These are phyloP conservation scores for Limtongozyma cylindracea DNA, from an alignment of 805 yeast species.

Conservation along the genomic window DNA sequence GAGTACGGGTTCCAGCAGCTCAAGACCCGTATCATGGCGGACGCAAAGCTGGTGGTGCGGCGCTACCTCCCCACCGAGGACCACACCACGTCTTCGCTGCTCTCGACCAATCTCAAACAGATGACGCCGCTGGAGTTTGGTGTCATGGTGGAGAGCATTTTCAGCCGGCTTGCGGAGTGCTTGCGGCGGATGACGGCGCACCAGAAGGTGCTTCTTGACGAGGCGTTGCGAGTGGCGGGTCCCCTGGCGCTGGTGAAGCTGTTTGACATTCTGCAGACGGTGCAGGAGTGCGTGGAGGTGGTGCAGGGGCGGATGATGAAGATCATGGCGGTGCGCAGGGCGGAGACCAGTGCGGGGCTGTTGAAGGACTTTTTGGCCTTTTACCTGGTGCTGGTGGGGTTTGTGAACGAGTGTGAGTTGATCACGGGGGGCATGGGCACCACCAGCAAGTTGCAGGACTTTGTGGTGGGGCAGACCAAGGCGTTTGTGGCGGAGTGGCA, in stretches of 20 bases:
- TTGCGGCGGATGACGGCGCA: slow-evolving; percentile 51
- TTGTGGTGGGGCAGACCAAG: no score
- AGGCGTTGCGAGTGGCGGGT: no score
- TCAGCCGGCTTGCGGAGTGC: slow-evolving; percentile 41
- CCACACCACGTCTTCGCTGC: no score
- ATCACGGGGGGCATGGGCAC: no score
- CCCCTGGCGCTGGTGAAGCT: no score
- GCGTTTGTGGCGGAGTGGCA: no score
- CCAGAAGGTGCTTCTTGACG: slow-evolving; percentile 53
- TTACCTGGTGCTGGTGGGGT: no score
- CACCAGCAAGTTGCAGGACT: no score
- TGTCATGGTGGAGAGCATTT: slow-evolving; percentile 34
- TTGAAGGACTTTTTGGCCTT: slow-evolving; percentile 39
- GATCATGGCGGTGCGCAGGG: slow-evolving; percentile 53
- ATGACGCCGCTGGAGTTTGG: slow-evolving; percentile 60
- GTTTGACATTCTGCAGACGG: slow-evolving; percentile 39
- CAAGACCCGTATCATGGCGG: slow-evolving; percentile 42
- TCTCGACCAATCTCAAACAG: slow-evolving; percentile 22
- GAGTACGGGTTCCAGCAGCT: slow-evolving; percentile 34
- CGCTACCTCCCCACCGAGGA: no score
- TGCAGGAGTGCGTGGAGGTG: slow-evolving; percentile 40
- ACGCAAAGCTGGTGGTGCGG: no score
- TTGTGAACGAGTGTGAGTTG: no score
- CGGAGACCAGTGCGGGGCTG: slow-evolving; percentile 31
- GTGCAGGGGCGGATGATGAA: slow-evolving; percentile 60